Evolutionary conservation across 352 stramenopile genomes (phyloP).

Genomic region (Saprolegnia parasitica): DNA sequence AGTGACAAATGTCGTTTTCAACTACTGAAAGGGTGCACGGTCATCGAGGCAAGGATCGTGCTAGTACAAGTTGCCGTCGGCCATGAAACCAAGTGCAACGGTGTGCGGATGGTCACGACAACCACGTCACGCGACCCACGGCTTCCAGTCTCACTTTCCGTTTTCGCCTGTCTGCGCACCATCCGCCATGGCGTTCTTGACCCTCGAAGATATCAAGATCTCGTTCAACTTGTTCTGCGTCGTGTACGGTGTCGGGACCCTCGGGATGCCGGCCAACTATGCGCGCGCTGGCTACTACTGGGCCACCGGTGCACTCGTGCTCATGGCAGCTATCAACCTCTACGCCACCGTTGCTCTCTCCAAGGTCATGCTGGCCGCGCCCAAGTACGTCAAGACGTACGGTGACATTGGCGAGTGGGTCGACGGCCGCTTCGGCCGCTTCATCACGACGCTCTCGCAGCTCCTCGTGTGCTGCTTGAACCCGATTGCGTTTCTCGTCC

Average conservation of each 20-base stretch:
- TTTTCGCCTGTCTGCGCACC: background rate
- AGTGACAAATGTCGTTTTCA: too few species aligned
- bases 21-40: too few species aligned
- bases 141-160: background rate
- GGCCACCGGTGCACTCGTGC: slow-evolving; percentile 18
- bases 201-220: slow-evolving; percentile 31
- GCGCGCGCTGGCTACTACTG: too few species aligned
- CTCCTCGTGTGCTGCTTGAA: slow-evolving; percentile 18
- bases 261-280: slow-evolving; percentile 32
- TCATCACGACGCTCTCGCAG: slow-evolving; percentile 13
- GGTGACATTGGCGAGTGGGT: too few species aligned
- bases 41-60: background rate
- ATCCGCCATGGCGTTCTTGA: slow-evolving; percentile 26
- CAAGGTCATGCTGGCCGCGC: slow-evolving; percentile 26
- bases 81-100: slow-evolving; percentile 27
- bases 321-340: slow-evolving; percentile 30
- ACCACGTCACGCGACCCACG: too few species aligned
- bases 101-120: too few species aligned
- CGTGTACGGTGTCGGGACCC: slow-evolving; percentile 32
- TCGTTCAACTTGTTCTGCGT: slow-evolving; percentile 31
- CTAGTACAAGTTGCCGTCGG: too few species aligned
- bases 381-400: slow-evolving; percentile 23
- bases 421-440: slow-evolving; percentile 24
- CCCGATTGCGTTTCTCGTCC: slow-evolving; percentile 27
- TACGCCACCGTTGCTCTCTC: slow-evolving; percentile 22